These are phyloP conservation scores for Boletellus emodensis DNA, from an alignment of 768 basidiomycete genomes.

Conservation along the genomic window DNA sequence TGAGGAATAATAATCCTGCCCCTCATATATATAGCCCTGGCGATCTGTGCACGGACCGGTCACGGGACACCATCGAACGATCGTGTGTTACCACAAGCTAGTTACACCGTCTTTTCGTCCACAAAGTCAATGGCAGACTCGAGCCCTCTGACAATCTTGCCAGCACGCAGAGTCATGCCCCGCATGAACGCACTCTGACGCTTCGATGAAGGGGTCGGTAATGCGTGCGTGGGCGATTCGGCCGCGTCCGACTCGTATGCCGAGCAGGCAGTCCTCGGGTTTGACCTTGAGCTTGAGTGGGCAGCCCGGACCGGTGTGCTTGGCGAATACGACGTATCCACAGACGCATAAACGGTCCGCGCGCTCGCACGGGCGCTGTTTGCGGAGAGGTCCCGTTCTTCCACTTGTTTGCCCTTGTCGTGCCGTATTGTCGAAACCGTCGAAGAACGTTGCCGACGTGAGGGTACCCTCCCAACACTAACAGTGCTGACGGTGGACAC, in stretches of 20 bases:
- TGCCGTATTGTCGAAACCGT: conserved; percentile 16
- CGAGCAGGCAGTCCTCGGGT: conserved; percentile 16
- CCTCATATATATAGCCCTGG: conserved; percentile 9
- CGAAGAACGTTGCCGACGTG: conserved; percentile 23
- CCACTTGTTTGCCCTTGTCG: conserved; percentile 6
- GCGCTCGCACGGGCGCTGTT: neutral
- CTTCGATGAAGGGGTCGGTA: conserved; percentile 21
- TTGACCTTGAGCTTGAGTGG: conserved; percentile 20
- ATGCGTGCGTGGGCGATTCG: neutral
- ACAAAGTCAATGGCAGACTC: conserved; percentile 42
- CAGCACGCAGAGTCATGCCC: conserved; percentile 33
- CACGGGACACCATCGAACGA: neutral
- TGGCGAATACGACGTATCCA: neutral
- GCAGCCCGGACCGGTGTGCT: conserved; percentile 17
- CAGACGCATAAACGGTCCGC: conserved; percentile 1
- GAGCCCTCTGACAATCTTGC: conserved; percentile 35
- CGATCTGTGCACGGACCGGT: conserved; percentile 18
- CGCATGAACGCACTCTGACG: conserved; percentile 29
- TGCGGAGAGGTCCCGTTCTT: neutral
- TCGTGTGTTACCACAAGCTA: neutral
- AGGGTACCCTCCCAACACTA: conserved; percentile 14
- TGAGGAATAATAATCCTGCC: neutral
- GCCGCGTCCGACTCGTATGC: conserved; percentile 11
- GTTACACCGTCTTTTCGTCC: conserved; percentile 21
- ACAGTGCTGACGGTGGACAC: conserved; percentile 23